Percentiles rank a stretch among this genome's conserved stretches.
Conservation (phyloP, 352 stramenopile species). For the Globisporangium alternatum region DNA sequence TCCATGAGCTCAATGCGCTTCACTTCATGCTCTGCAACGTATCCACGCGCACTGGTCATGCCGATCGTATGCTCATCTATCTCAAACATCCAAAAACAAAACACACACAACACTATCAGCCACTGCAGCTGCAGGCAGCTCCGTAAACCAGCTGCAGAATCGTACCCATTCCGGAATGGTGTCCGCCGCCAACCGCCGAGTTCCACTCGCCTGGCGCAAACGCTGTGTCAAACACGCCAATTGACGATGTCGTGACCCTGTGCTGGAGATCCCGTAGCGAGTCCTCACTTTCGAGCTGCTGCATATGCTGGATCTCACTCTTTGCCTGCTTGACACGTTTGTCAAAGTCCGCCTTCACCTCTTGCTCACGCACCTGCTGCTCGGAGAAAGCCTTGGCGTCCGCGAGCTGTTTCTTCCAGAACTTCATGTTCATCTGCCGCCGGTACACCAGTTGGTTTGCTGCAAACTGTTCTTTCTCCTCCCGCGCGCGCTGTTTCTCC, state of each 20-base stretch:
- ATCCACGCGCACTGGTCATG: slow-evolving; percentile 38
- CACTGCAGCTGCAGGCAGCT: not conserved
- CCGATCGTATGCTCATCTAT: slow-evolving; percentile 51
- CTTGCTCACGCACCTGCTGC: slow-evolving; percentile 32
- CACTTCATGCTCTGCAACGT: slow-evolving; percentile 46
- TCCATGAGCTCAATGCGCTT: slow-evolving; percentile 51
- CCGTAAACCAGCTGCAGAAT: not conserved
- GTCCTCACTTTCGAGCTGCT: slow-evolving; percentile 29
- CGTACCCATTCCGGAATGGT: slow-evolving; percentile 50
- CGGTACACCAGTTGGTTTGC: slow-evolving; percentile 30
- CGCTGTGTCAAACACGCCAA: slow-evolving; percentile 57
- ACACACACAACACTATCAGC: slow-evolving; percentile 5
- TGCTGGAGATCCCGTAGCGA: slow-evolving; percentile 20
- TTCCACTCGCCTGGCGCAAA: slow-evolving; percentile 55
- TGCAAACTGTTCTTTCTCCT: slow-evolving; percentile 18
- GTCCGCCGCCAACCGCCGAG: slow-evolving; percentile 40
- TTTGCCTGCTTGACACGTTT: slow-evolving; percentile 29
- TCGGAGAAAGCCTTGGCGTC: slow-evolving; percentile 45
- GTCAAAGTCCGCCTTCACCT: slow-evolving; percentile 25
- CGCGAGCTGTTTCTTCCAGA: slow-evolving; percentile 68
- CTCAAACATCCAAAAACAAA: slow-evolving; percentile 5
- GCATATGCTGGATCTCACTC: slow-evolving; percentile 35
- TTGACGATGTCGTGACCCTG: slow-evolving; percentile 30
- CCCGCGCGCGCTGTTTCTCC: slow-evolving; percentile 30
- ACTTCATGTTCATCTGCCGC: slow-evolving; percentile 56